phyloP scores from a whole-genome alignment of 179 eudicot genomes.

The Actinidia arguta region DNA sequence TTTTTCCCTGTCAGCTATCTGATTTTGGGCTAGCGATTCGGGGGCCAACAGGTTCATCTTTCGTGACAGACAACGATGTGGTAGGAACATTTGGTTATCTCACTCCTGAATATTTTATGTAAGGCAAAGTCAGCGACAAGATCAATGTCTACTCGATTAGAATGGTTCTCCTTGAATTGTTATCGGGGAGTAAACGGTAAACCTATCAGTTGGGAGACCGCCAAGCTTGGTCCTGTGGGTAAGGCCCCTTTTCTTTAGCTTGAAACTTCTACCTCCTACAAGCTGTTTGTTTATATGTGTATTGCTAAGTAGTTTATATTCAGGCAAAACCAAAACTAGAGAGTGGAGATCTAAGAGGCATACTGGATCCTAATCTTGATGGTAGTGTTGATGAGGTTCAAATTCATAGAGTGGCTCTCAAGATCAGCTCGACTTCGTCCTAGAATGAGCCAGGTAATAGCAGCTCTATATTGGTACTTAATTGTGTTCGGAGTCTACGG shows the following conservation, averaged over 20 bases:
- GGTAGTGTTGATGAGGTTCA: constrained; percentile 51
- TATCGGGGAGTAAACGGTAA: constrained; percentile 80
- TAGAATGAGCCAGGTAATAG: constrained; percentile 70
- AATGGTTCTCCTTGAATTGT: constrained; percentile 87
- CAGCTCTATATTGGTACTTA: background rate
- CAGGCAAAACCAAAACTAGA: constrained; percentile 78
- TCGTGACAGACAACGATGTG: constrained; percentile 66
- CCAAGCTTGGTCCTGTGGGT: constrained; percentile 97
- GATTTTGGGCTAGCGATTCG: constrained; percentile 94
- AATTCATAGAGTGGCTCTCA: constrained; percentile 72
- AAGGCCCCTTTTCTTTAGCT: constrained; percentile 29
- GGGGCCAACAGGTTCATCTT: constrained; percentile 65
- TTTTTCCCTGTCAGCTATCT: constrained; percentile 55
- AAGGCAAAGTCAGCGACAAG: constrained; percentile 94
- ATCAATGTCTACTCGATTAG: constrained; percentile 91
- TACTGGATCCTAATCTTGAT: constrained; percentile 68
- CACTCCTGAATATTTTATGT: constrained; percentile 98
- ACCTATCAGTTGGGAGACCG: constrained; percentile 63
- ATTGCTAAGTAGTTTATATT: constrained; percentile 11
- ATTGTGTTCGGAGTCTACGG: background rate
- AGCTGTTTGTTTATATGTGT: background rate
- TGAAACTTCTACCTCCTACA: background rate
- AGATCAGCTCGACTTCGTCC: constrained; percentile 90
- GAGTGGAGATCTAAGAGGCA: constrained; percentile 53
- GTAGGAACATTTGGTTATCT: constrained; percentile 97